Evolutionary conservation across 768 basidiomycete species (phyloP).

Genomic region (Omphalotus guepiniiformis): DNA sequence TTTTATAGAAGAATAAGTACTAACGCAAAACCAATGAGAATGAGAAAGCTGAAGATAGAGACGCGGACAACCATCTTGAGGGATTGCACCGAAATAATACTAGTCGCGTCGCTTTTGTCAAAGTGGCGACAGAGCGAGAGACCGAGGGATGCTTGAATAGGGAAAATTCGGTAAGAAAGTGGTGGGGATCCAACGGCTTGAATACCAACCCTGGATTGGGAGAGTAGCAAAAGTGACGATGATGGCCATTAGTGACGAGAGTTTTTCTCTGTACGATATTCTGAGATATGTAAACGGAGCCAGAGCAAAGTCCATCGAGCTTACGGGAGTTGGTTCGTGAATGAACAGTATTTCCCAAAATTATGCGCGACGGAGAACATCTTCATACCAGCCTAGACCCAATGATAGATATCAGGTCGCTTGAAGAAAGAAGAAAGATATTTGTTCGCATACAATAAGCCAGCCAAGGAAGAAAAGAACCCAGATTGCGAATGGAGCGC

Average conservation of each 20-base stretch:
- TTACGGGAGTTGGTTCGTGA: conserved; percentile 8
- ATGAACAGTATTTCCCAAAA: conserved; percentile 7
- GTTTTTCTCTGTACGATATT: conserved; percentile 1
- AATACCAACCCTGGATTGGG: conserved; percentile 9
- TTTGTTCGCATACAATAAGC: conserved; percentile 1
- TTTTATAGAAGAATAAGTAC: background rate
- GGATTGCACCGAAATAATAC: conserved; percentile 7
- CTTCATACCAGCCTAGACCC: conserved; percentile 6
- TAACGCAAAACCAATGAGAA: conserved; percentile 10
- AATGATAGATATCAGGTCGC: background rate
- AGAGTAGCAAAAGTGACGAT: conserved; percentile 8
- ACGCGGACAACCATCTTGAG: conserved; percentile 12
- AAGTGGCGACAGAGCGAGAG: conserved; percentile 8
- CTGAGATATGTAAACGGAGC: background rate
- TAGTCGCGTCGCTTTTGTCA: background rate
- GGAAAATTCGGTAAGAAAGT: background rate
- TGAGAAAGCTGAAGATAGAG: conserved; percentile 9
- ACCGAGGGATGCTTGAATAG: conserved; percentile 8
- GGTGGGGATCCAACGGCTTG: background rate
- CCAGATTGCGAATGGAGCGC: conserved; percentile 8
- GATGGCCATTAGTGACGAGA: conserved; percentile 11
- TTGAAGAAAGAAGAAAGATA: background rate
- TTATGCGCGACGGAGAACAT: conserved; percentile 1
- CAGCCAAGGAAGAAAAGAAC: conserved; percentile 3
- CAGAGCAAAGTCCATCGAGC: background rate